These are phyloP conservation scores for Xylaria sp. DNA, from an alignment of 2,329 filamentous ascomycete genomes.

Conservation along the genomic window DNA sequence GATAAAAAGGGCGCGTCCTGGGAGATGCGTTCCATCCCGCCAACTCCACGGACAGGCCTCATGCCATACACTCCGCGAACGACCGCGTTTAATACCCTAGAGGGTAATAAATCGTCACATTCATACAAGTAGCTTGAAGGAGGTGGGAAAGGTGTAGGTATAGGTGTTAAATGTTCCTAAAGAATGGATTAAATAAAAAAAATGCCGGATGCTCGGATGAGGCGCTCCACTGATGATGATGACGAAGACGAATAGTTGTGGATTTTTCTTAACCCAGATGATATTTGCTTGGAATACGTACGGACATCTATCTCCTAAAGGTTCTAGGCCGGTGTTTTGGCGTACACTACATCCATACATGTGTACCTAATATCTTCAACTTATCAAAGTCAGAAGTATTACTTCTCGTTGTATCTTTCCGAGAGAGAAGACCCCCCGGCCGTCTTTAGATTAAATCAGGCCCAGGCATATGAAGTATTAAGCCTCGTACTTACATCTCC, in stretches of 20 bases:
- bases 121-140: conserved; percentile 43
- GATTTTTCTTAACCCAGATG: conserved; percentile 5
- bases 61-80: conserved; percentile 73
- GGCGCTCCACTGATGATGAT: conserved; percentile 16
- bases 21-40: conserved; percentile 68
- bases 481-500: not conserved
- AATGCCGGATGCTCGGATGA: conserved; percentile 26
- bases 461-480: not conserved
- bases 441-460: not conserved
- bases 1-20: conserved; percentile 60
- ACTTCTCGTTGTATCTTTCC: not conserved
- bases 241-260: conserved; percentile 18
- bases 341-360: conserved; percentile 25
- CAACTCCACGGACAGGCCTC: conserved; percentile 50
- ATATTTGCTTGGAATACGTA: conserved; percentile 20
- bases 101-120: conserved; percentile 66
- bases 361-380: conserved; percentile 26
- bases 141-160: not conserved
- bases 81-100: conserved; percentile 73
- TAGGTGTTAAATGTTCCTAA: not conserved
- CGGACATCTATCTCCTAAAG: conserved; percentile 10
- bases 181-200: conserved; percentile 13
- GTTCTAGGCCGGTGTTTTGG: conserved; percentile 32
- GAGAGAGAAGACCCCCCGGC: not conserved
- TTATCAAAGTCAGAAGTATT: conserved; percentile 15